Percentiles rank a stretch among this genome's conserved stretches.
These are phyloP conservation scores for Candida ipomoeae DNA, from an alignment of 805 yeast genomes.

Conservation along the genomic window DNA sequence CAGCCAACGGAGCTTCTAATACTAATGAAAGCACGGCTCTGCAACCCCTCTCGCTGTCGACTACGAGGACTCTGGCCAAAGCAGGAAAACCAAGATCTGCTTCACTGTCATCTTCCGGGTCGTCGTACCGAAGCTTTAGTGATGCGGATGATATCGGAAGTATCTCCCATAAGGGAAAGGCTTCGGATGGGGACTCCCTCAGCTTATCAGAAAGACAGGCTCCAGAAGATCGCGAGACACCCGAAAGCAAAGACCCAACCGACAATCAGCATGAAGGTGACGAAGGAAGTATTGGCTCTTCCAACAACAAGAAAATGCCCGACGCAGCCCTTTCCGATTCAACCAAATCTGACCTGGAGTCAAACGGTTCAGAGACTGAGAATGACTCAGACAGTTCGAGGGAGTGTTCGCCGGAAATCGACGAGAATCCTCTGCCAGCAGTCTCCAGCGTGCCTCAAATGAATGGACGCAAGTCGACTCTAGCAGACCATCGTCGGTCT, in stretches of 20 bases:
- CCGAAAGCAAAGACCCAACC: not conserved
- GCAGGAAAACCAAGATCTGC: not conserved
- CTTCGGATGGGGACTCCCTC: not conserved
- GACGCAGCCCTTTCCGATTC: not conserved
- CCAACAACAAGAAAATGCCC: not conserved
- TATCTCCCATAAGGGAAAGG: not conserved
- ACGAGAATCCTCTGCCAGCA: not conserved
- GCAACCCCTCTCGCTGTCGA: not conserved
- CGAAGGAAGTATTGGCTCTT: not conserved
- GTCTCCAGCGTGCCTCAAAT: not conserved
- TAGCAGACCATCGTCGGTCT: not conserved
- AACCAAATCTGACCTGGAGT: not conserved
- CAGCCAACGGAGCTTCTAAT: not conserved
- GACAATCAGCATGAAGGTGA: not conserved
- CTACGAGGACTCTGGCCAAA: not conserved
- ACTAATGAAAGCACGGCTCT: not conserved
- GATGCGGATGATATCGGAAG: not conserved
- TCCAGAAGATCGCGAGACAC: not conserved
- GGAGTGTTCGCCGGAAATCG: not conserved
- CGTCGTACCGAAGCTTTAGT: constrained; percentile 2
- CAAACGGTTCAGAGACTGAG: not conserved
- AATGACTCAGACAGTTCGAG: not conserved
- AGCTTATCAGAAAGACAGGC: not conserved
- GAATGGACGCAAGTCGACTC: not conserved
- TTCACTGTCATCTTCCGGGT: not conserved